Evolutionary conservation across 495 filamentous ascomycete genomes (phyloP).

Genomic region (Aspergillus cavernicola): DNA sequence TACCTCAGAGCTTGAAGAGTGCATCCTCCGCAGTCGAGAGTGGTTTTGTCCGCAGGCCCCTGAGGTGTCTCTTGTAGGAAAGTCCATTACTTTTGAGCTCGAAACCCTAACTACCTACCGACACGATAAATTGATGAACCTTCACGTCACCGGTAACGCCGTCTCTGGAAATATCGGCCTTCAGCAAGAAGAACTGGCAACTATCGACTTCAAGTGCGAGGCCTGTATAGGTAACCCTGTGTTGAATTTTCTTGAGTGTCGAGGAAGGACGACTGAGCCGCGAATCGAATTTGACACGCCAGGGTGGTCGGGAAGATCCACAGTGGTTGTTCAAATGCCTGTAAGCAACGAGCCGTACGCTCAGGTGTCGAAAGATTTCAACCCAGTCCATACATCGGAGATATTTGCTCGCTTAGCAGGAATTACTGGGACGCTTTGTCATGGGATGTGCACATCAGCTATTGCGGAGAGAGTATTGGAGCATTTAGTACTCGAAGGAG

Average conservation of each 20-base stretch:
- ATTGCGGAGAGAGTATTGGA: conserved; percentile 18
- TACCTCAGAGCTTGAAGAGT: conserved; percentile 9
- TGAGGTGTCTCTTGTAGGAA: conserved; percentile 14
- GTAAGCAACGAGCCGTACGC: conserved; percentile 25
- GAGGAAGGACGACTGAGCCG: conserved; percentile 10
- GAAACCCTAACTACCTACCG: conserved; percentile 13
- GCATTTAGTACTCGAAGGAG: conserved; percentile 13
- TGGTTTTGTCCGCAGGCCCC: conserved; percentile 19
- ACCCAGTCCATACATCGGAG: conserved; percentile 34
- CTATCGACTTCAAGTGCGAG: conserved; percentile 7
- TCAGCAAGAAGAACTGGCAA: conserved; percentile 1
- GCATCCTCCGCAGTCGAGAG: conserved; percentile 18
- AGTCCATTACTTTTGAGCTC: conserved; percentile 17
- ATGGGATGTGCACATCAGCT: conserved; percentile 34
- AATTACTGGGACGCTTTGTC: conserved; percentile 31
- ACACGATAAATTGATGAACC: neutral
- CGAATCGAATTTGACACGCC: conserved; percentile 11
- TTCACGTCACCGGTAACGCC: conserved; percentile 15
- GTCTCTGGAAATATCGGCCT: neutral
- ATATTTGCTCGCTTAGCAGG: conserved; percentile 28
- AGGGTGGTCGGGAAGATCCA: conserved; percentile 10
- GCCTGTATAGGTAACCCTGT: conserved; percentile 28
- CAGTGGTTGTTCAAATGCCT: conserved; percentile 22
- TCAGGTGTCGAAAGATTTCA: conserved; percentile 31
- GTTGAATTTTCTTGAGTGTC: conserved; percentile 29